Base-by-base conservation (phyloP, 2,329 filamentous ascomycete genomes). In the Fusarium illudens region DNA sequence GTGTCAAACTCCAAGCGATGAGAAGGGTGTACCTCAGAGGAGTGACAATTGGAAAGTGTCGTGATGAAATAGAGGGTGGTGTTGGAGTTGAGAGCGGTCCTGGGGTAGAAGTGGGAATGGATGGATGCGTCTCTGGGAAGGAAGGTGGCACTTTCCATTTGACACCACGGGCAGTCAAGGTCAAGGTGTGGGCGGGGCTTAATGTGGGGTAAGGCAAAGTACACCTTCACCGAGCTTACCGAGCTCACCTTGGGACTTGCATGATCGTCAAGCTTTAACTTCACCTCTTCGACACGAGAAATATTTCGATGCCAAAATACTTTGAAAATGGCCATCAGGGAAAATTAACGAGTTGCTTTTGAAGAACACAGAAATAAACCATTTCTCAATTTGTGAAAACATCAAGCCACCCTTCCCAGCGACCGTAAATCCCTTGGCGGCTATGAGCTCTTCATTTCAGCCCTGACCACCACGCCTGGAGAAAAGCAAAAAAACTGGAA, bases 121-220 rank as follows among this genome's bases (percentile, higher is more conserved):
- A n/a, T n/a, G n/a, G 33, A 42, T 39, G 29, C 33, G 29, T 20
- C 15, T 50, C 46, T 71, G 36, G 53, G 60, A 42, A 39, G 46
- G 56, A 56, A 71, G 60, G 67, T 67, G 61, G 64, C 60, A 65
- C 61, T 65, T 64, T 65, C 52, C 60, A 51, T 60, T 64, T 57
- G 58, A 44, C 39, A 42, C 39, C 15, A n/a, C 37, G 55, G 56
- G 44, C 17, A 36, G 25, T 19, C 42, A 25, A 19, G 48, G 17
- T 33, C 30, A 46, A 62, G 64, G 56, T 57, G 66, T 69, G 58
- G 57, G 53, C 42, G 37, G 33, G 62, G 65, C 65, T 71, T 65
- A 58, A 69, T 71, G 68, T 71, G 69, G 67, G 67, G 69, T 70
- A 71, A 22, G 37, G 49, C 42, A 42, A 42, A 29, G 52, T 56